phyloP scores from a whole-genome alignment of 2,329 filamentous ascomycete genomes.

The Colletotrichum musae region DNA sequence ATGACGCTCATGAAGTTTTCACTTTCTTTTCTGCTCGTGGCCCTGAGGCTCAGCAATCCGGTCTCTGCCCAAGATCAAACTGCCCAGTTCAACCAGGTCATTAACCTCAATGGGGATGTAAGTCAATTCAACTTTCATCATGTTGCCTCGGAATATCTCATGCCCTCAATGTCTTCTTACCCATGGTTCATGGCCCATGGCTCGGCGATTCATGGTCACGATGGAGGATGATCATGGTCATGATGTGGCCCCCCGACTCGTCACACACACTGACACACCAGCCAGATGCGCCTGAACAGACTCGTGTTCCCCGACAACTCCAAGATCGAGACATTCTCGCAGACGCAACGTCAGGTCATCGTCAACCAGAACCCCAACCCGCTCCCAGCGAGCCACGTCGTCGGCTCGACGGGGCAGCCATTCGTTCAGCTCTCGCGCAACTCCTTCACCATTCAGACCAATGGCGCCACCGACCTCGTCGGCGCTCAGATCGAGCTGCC shows the following conservation, averaged over 20 bases:
- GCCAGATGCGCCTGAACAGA: constrained; percentile 43
- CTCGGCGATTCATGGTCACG: not conserved
- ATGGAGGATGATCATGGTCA: not conserved
- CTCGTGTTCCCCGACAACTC: constrained; percentile 43
- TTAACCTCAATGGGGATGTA: constrained; percentile 44
- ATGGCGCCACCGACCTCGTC: constrained; percentile 43
- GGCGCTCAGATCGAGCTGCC: constrained; percentile 44
- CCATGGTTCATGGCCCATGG: constrained; percentile 6
- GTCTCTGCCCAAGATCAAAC: constrained; percentile 39
- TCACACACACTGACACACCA: constrained; percentile 7
- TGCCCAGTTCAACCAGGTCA: constrained; percentile 44
- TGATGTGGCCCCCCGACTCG: constrained; percentile 3
- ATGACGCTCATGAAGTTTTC: constrained; percentile 42
- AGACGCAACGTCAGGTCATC: constrained; percentile 43
- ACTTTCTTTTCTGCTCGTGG: constrained; percentile 37
- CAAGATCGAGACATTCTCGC: constrained; percentile 45
- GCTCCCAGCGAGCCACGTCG: constrained; percentile 43
- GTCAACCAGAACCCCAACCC: constrained; percentile 45
- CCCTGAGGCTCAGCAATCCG: constrained; percentile 33
- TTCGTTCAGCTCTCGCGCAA: constrained; percentile 44
- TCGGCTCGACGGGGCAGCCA: constrained; percentile 44
- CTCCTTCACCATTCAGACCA: constrained; percentile 44
- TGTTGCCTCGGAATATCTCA: not conserved
- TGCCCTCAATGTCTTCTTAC: not conserved
- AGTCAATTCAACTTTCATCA: constrained; percentile 16